Evolutionary conservation across 2,329 filamentous ascomycete species (phyloP), one percentile per base, ranked within the genome.

Genomic region (Fusarium dlaminii): DNA sequence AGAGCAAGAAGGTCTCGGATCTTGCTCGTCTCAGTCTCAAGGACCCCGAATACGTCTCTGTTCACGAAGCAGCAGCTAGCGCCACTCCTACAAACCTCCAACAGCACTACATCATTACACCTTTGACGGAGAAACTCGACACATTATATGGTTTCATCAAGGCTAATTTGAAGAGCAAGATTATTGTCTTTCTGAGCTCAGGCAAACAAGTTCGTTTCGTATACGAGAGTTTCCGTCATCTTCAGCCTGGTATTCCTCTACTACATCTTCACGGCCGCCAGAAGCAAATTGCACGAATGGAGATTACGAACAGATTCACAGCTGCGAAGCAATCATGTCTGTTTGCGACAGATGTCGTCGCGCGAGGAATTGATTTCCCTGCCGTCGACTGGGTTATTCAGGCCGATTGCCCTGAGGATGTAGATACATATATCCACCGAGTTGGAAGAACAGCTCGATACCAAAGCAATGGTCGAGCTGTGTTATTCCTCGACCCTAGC

Each of bases 301-400:
- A 98, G 69, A 96, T 98, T 43, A 97, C 95, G 0, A 89, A 90
- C 9, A 92, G 93, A 58, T 99, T 98, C 81, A 91, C 93, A 0
- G 87, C 91, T 1, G 90, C 95, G 3, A 94, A 96, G 79, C 88
- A 94, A 64, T 92, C 94, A 2, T 98, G 96, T 80, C 87, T 99
- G 1, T 98, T 99, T 80, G 94, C 96, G 3, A 99, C 96, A 0
- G 96, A 99, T 80, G 94, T 99, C 11, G 95, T 97, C 8, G 96
- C 96, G 0, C 90, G 96, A 82, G 96, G 96, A 73, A 89, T 99
- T 18, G 96, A 99, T 82, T 98, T 99, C 80, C 96, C 96, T 0
- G 92, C 95, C 7, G 96, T 99, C 0, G 96, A 99, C 81, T 99
- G 96, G 93, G 96, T 99, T 10, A 94, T 99, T n/a, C 96, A 99